These are phyloP conservation scores for Auricularia cornea DNA, from an alignment of 768 basidiomycete species.

Conservation along the genomic window DNA sequence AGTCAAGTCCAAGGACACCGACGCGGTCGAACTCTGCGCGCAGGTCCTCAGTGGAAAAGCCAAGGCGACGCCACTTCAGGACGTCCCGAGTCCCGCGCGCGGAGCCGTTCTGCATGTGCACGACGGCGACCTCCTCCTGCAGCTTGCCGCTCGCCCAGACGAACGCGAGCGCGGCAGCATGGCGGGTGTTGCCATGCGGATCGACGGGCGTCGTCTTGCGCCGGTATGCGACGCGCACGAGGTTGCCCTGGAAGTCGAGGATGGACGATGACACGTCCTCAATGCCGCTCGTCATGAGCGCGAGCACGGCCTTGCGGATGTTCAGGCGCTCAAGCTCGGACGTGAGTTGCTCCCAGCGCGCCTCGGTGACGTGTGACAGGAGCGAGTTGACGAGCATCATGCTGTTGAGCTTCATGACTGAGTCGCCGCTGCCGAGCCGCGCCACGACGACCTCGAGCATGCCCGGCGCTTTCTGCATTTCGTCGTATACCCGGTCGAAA, in stretches of 20 bases:
- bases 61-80: conserved; percentile 69
- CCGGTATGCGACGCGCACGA: conserved; percentile 67
- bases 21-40: conserved; percentile 68
- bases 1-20: conserved; percentile 75
- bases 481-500: conserved; percentile 73
- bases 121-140: conserved; percentile 38
- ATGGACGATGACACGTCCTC: conserved; percentile 75
- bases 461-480: conserved; percentile 65
- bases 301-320: conserved; percentile 73
- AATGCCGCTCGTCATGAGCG: conserved; percentile 76
- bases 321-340: conserved; percentile 65
- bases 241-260: conserved; percentile 81
- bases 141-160: conserved; percentile 64
- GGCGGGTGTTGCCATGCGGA: conserved; percentile 50
- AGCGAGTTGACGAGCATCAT: conserved; percentile 89
- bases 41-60: conserved; percentile 69
- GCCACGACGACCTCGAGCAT: conserved; percentile 77
- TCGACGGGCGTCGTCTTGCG: conserved; percentile 77
- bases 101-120: conserved; percentile 25
- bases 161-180: conserved; percentile 47
- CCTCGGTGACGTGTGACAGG: conserved; percentile 68
- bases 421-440: conserved; percentile 72
- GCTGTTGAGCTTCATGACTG: conserved; percentile 81
- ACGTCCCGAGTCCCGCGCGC: conserved; percentile 16
- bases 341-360: conserved; percentile 72